Conservation (phyloP, 129 eudicot species). For the Arctium lappa region DNA sequence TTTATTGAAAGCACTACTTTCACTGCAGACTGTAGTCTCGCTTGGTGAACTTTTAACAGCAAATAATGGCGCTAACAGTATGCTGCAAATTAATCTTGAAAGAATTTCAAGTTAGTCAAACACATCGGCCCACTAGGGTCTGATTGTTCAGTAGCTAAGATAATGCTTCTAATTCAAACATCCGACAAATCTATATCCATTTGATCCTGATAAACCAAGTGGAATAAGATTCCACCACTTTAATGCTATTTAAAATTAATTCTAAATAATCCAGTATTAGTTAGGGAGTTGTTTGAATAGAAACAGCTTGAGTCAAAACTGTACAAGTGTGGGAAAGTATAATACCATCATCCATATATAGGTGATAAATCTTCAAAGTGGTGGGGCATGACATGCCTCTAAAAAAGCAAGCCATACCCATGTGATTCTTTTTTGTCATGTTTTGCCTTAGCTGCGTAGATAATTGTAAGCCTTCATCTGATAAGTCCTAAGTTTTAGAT, state of each 20-base stretch:
- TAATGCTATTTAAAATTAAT: constrained; percentile 13
- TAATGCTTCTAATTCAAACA: constrained; percentile 27
- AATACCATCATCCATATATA: constrained; percentile 16
- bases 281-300: constrained; percentile 7
- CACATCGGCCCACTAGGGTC: constrained; percentile 32
- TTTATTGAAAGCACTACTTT: constrained; percentile 19
- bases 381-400: constrained; percentile 35
- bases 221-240: constrained; percentile 26
- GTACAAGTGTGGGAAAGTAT: constrained; percentile 8
- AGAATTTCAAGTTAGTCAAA: constrained; percentile 1
- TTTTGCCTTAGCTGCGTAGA: constrained; percentile 9
- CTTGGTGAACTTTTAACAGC: constrained; percentile 8
- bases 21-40: constrained; percentile 10
- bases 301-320: constrained; percentile 29
- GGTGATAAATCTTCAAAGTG: constrained; percentile 28
- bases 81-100: constrained; percentile 1
- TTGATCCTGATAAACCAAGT: constrained; percentile 25
- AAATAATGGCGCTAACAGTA: constrained; percentile 3
- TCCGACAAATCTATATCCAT: constrained; percentile 20
- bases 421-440: constrained; percentile 34
- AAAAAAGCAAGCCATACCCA: constrained; percentile 36
- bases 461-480: constrained; percentile 25
- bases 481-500: constrained; percentile 19
- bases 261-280: constrained; percentile 12
- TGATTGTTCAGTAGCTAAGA: constrained; percentile 22